These are phyloP conservation scores for Porpolomopsis calyptriformis DNA, from an alignment of 768 basidiomycete genomes.

Conservation along the genomic window DNA sequence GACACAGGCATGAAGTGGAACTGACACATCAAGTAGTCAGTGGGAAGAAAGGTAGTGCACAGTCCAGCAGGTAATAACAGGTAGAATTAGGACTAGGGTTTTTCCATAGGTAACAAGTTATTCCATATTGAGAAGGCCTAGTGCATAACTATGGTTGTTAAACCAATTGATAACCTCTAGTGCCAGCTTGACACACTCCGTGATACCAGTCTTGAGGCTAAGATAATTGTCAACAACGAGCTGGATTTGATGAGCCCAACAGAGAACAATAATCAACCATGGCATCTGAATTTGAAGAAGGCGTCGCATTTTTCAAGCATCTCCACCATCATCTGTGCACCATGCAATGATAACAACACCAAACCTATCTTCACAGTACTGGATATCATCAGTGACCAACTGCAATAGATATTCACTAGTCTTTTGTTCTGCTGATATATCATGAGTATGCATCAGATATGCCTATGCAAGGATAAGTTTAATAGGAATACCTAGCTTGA, in stretches of 20 bases:
- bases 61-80: conserved; percentile 14
- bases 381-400: conserved; percentile 15
- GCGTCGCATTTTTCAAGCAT: conserved; percentile 9
- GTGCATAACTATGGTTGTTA: conserved; percentile 18
- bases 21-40: conserved; percentile 14
- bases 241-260: conserved; percentile 19
- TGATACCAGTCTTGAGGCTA: conserved; percentile 8
- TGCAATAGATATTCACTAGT: conserved; percentile 16
- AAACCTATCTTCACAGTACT: conserved; percentile 13
- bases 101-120: conserved; percentile 9
- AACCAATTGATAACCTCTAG: conserved; percentile 17
- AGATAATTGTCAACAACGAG: conserved; percentile 19
- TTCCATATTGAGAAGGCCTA: conserved; percentile 13
- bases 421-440: conserved; percentile 17
- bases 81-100: conserved; percentile 12
- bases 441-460: conserved; percentile 13
- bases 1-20: conserved; percentile 6
- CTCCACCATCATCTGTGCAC: conserved; percentile 17
- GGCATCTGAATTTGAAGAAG: conserved; percentile 10
- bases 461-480: too few relatives aligned
- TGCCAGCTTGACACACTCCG: conserved; percentile 5
- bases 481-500: too few relatives aligned
- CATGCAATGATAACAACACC: conserved; percentile 13
- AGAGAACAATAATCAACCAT: conserved; percentile 12
- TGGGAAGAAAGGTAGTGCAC: conserved; percentile 15